Conservation (phyloP, 768 basidiomycete species). For the Psilocybe subaeruginosa region DNA sequence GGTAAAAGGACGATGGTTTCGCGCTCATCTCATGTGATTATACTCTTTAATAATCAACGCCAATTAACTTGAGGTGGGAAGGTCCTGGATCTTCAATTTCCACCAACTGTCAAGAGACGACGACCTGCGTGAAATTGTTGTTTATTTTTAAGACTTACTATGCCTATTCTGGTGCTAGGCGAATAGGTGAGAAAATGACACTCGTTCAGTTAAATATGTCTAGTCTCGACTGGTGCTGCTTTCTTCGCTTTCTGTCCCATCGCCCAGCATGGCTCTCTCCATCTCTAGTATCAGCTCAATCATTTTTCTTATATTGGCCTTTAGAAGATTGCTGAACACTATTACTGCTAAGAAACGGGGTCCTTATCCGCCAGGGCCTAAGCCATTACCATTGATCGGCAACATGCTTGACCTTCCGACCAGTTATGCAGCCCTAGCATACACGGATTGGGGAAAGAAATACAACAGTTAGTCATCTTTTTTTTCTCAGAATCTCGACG, state of each 20-base stretch:
- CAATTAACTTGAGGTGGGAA: too few species aligned
- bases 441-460: constrained; percentile 18
- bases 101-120: too few species aligned
- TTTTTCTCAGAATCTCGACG: neutral
- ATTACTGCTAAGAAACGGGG: neutral
- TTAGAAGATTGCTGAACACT: neutral
- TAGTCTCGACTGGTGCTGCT: neutral
- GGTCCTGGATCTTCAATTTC: too few species aligned
- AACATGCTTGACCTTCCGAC: constrained; percentile 19
- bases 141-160: neutral
- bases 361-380: constrained; percentile 23
- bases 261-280: neutral
- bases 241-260: neutral
- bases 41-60: too few species aligned
- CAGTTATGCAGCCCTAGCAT: neutral
- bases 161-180: neutral
- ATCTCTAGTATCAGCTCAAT: neutral
- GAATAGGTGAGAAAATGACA: too few species aligned
- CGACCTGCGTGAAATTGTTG: too few species aligned
- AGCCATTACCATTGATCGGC: constrained; percentile 27
- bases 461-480: constrained; percentile 16
- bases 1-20: too few species aligned
- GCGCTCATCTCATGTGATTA: too few species aligned
- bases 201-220: too few species aligned
- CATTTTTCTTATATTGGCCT: neutral